A percentile compares a stretch with the other conserved stretches of the same genome.
These are phyloP conservation scores for Eleusine indica DNA, from an alignment of 176 grass and related monocot species.

Conservation along the genomic window DNA sequence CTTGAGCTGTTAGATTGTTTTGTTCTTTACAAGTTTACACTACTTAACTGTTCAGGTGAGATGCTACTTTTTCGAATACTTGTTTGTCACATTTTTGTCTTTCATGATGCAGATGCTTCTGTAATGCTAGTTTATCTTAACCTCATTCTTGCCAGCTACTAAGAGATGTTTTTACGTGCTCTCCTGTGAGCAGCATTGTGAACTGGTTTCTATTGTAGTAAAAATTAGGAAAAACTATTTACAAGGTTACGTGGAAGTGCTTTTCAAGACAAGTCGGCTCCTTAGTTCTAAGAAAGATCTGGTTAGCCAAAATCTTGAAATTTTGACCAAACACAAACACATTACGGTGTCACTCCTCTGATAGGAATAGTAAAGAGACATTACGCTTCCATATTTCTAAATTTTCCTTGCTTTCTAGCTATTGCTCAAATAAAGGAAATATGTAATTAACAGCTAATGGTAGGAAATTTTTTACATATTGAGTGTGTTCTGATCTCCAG, in stretches of 20 bases:
- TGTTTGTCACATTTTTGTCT: background rate
- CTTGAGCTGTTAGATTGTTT: background rate
- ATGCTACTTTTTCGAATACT: background rate
- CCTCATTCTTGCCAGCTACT: too few relatives aligned
- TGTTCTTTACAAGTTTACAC: too few relatives aligned
- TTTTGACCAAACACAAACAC: background rate
- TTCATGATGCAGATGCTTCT: background rate
- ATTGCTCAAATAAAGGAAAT: background rate
- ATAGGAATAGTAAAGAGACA: background rate
- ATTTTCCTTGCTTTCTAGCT: background rate
- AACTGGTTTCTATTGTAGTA: background rate
- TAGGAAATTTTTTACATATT: slow-evolving; percentile 12
- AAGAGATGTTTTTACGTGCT: background rate
- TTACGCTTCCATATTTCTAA: background rate
- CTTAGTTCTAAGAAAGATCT: background rate
- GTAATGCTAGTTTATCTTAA: background rate
- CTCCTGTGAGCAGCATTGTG: background rate
- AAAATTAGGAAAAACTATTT: background rate
- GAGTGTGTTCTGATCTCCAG: background rate
- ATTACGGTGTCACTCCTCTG: background rate
- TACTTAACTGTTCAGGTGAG: background rate
- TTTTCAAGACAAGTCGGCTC: background rate
- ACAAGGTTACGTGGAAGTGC: background rate
- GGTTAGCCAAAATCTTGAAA: background rate
- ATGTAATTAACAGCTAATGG: background rate